A percentile compares a stretch with the other conserved stretches of the same genome.
phyloP scores from a whole-genome alignment of 495 filamentous ascomycete genomes.

The Penicillium arizonense region DNA sequence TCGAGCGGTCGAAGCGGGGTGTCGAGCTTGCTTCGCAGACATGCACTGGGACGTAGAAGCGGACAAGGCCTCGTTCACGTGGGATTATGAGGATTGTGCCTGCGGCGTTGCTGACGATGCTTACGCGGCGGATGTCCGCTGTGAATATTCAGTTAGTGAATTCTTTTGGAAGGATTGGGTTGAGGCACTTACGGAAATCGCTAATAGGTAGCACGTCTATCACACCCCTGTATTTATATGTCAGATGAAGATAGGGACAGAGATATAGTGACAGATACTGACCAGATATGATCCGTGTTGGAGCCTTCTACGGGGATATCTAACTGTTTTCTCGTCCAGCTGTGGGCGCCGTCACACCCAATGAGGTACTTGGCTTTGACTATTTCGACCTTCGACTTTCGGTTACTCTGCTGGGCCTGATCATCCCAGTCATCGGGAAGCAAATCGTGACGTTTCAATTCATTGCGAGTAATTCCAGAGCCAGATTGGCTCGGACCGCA shows the following conservation, averaged over 20 bases:
- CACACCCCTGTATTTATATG: conserved; percentile 41
- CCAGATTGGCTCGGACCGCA: background rate
- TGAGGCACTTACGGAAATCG: conserved; percentile 51
- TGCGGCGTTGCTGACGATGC: conserved; percentile 56
- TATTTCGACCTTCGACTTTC: conserved; percentile 33
- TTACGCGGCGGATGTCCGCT: conserved; percentile 61
- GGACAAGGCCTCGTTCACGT: conserved; percentile 62
- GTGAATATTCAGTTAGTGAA: background rate
- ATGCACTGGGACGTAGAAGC: conserved; percentile 69
- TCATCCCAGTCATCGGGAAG: conserved; percentile 56
- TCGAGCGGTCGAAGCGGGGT: conserved; percentile 44
- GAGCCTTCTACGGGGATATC: conserved; percentile 56
- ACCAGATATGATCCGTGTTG: conserved; percentile 60
- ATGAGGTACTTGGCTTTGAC: conserved; percentile 63
- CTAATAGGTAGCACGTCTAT: conserved; percentile 65
- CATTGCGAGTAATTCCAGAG: conserved; percentile 29
- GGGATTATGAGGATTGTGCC: conserved; percentile 69
- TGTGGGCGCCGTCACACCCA: conserved; percentile 66
- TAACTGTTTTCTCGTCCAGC: conserved; percentile 59
- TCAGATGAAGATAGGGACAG: background rate
- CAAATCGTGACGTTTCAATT: conserved; percentile 50
- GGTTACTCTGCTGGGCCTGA: conserved; percentile 35
- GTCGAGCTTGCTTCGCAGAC: conserved; percentile 10
- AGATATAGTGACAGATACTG: background rate
- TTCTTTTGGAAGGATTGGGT: background rate